These are phyloP conservation scores for Arthrobotrys megalospora DNA, from an alignment of 2,329 filamentous ascomycete species.

Conservation along the genomic window DNA sequence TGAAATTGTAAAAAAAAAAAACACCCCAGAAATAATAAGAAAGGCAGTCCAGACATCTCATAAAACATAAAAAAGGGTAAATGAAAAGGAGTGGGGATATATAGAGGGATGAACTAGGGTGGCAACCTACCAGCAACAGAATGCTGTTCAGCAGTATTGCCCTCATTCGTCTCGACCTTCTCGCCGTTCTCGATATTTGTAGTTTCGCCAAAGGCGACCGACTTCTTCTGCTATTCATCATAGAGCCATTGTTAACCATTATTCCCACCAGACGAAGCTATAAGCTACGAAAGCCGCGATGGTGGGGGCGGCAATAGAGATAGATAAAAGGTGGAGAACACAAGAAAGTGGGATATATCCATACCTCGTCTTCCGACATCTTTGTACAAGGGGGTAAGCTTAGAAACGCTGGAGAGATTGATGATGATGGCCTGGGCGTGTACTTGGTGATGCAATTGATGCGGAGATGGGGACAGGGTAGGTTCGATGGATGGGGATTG, in stretches of 20 bases:
- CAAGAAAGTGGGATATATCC: not conserved
- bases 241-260: constrained; percentile 4
- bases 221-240: constrained; percentile 49
- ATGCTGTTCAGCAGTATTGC: constrained; percentile 42
- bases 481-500: constrained; percentile 5
- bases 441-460: constrained; percentile 36
- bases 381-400: constrained; percentile 16
- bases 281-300: not conserved
- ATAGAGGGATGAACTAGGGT: not conserved
- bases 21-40: not conserved
- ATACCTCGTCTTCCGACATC: constrained; percentile 60
- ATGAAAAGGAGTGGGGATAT: constrained; percentile 4
- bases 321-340: constrained; percentile 10
- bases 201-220: constrained; percentile 59
- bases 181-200: constrained; percentile 57
- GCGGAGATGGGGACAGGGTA: constrained; percentile 1
- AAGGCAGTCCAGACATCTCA: not conserved
- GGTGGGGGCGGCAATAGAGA: not conserved
- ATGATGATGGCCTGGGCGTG: not conserved
- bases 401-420: not conserved
- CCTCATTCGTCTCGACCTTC: constrained; percentile 38
- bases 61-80: not conserved
- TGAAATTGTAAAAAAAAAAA: constrained; percentile 6
- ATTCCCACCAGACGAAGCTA: not conserved
- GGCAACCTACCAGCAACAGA: constrained; percentile 37